Conservation (phyloP, 768 basidiomycete species). For the Lactarius trivialis region DNA sequence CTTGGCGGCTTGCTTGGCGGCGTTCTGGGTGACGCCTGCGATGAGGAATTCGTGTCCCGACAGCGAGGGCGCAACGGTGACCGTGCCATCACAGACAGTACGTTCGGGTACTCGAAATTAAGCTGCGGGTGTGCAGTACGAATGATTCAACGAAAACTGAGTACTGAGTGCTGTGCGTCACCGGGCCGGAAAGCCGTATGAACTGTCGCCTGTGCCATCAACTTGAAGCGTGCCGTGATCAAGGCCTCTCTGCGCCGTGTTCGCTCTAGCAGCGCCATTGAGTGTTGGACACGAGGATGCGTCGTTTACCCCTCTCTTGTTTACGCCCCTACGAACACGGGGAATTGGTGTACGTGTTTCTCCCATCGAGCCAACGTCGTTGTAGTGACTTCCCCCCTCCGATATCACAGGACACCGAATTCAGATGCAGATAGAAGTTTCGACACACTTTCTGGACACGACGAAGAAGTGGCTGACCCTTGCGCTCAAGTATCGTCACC, state of each 20-base stretch:
- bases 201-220: not conserved
- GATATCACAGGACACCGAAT: not conserved
- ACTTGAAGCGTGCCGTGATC: not conserved
- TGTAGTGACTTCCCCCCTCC: not conserved
- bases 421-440: not conserved
- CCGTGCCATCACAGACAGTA: too few relatives aligned
- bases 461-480: not conserved
- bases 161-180: too few relatives aligned
- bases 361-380: not conserved
- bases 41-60: too few relatives aligned
- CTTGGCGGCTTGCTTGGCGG: too few relatives aligned
- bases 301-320: slow-evolving; percentile 4
- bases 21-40: too few relatives aligned
- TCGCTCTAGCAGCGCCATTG: not conserved
- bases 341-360: not conserved
- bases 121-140: too few relatives aligned
- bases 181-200: too few relatives aligned
- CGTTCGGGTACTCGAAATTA: too few relatives aligned
- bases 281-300: slow-evolving; percentile 5
- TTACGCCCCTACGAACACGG: not conserved
- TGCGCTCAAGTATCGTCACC: not conserved
- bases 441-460: not conserved
- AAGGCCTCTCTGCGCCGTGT: not conserved
- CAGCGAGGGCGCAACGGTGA: too few relatives aligned
- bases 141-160: too few relatives aligned